phyloP scores from a whole-genome alignment of 306 rosid species.

The Fragaria ananassa region DNA sequence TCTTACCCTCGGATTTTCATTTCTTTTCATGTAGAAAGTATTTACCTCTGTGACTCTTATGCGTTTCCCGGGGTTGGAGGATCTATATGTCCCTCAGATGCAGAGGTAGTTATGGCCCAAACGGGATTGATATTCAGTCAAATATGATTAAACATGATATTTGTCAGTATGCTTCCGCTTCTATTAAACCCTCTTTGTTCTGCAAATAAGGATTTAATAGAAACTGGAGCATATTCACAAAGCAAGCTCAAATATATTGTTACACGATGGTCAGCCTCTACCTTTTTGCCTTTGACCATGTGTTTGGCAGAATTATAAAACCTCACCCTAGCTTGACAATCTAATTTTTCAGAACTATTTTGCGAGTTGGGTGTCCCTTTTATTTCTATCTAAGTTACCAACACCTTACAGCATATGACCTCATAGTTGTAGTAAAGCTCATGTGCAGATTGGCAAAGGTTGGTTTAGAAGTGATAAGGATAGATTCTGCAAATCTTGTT shows the following conservation, averaged over 20 bases:
- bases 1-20: background rate
- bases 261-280: background rate
- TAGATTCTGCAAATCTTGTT: background rate
- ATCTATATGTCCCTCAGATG: background rate
- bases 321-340: background rate
- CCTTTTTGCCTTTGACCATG: background rate
- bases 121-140: background rate
- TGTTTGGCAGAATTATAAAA: background rate
- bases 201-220: background rate
- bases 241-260: too few species aligned
- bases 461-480: background rate
- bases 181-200: background rate
- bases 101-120: background rate
- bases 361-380: background rate
- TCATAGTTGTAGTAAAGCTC: background rate
- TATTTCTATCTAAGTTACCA: background rate
- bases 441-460: background rate
- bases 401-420: background rate
- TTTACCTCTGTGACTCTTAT: background rate
- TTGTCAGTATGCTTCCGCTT: background rate
- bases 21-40: background rate
- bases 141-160: background rate
- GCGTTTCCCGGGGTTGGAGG: background rate
- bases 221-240: too few species aligned
- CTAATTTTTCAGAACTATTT: background rate